Conservation (phyloP, 2,329 filamentous ascomycete species). For the Exophiala sp. region DNA sequence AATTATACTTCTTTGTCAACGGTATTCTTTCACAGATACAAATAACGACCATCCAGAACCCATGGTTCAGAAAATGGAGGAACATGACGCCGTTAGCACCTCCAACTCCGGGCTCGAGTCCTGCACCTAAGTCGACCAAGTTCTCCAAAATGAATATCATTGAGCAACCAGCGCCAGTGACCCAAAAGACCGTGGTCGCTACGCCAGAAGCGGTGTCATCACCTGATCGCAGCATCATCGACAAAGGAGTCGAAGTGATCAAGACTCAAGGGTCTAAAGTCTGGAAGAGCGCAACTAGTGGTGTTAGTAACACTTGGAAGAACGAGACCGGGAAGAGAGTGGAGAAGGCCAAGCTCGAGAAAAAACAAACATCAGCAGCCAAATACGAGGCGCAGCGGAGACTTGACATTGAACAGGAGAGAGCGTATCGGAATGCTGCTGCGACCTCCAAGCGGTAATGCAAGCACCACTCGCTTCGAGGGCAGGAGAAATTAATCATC, state of each 20-base stretch:
- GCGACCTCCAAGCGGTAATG: background rate
- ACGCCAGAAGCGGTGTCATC: slow-evolving; percentile 3
- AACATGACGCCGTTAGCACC: slow-evolving; percentile 6
- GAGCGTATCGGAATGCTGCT: slow-evolving; percentile 13
- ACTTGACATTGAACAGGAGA: slow-evolving; percentile 14
- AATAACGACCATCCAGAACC: slow-evolving; percentile 4
- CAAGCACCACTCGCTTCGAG: background rate
- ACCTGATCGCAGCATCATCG: slow-evolving; percentile 32
- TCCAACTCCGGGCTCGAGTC: background rate
- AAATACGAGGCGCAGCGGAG: slow-evolving; percentile 19
- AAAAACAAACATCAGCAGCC: slow-evolving; percentile 4
- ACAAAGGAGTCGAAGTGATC: slow-evolving; percentile 35
- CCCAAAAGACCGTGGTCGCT: background rate
- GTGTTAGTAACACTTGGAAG: slow-evolving; percentile 6
- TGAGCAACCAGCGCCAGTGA: background rate
- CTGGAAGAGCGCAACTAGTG: slow-evolving; percentile 6
- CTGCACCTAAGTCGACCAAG: background rate
- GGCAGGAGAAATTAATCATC: too few species aligned
- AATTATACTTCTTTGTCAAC: slow-evolving; percentile 18
- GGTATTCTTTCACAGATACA: slow-evolving; percentile 17
- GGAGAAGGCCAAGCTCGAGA: slow-evolving; percentile 4
- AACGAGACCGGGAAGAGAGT: slow-evolving; percentile 4
- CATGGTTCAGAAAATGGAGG: slow-evolving; percentile 1
- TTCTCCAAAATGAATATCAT: slow-evolving; percentile 18
- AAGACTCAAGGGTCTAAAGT: slow-evolving; percentile 28